Evolutionary conservation across 352 stramenopile species (phyloP).

Genomic region (Pythium utonaiense): DNA sequence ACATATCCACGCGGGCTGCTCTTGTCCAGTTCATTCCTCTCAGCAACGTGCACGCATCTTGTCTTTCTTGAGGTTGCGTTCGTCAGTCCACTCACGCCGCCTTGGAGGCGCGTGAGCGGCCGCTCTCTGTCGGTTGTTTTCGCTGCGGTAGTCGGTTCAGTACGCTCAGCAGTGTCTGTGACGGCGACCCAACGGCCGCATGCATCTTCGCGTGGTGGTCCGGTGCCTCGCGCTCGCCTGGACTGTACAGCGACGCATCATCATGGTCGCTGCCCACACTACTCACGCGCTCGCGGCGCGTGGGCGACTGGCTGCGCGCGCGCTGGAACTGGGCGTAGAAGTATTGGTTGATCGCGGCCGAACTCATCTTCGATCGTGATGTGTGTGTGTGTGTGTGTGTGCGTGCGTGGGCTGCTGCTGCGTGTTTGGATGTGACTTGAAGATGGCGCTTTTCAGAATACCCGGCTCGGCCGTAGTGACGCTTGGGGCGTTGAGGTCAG

Average conservation of each 20-base stretch:
- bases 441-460: conserved; percentile 2
- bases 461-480: not conserved
- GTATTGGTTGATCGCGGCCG: conserved; percentile 25
- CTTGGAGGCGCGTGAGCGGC: not conserved
- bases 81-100: conserved; percentile 2
- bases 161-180: conserved; percentile 13
- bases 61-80: too few relatives aligned
- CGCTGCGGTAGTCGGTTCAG: conserved; percentile 15
- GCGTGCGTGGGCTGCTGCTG: not conserved
- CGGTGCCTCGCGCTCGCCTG: not conserved
- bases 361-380: conserved; percentile 15
- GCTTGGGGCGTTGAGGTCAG: too few relatives aligned
- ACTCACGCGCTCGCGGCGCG: conserved; percentile 6
- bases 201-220: not conserved
- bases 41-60: not conserved
- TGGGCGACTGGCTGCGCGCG: conserved; percentile 16
- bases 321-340: conserved; percentile 26
- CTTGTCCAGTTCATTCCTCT: too few relatives aligned
- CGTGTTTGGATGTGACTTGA: conserved; percentile 2
- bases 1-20: not conserved
- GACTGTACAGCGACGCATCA: not conserved
- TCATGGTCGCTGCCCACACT: conserved; percentile 15
- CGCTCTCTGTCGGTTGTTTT: not conserved
- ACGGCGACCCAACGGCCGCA: conserved; percentile 1
- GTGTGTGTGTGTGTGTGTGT: too few relatives aligned